A percentile compares a stretch with the other conserved stretches of the same genome.
phyloP scores from a whole-genome alignment of 2,329 filamentous ascomycete genomes.

The Neopestalotiopsis sp. region DNA sequence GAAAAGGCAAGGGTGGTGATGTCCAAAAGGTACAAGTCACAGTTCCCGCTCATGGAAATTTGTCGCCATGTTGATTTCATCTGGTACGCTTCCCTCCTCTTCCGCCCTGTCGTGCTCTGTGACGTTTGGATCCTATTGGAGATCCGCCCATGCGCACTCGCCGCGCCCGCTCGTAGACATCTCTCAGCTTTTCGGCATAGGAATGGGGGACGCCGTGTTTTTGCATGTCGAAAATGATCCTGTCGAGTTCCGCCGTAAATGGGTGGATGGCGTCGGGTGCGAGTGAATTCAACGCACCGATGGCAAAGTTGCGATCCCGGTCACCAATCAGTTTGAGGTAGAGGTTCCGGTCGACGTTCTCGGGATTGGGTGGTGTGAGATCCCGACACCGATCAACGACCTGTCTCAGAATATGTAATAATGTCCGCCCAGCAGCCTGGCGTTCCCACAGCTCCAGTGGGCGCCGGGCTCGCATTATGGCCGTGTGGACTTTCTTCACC shows the following conservation, averaged over 20 bases:
- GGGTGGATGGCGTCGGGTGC: constrained; percentile 26
- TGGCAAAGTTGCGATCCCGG: constrained; percentile 48
- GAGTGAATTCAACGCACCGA: constrained; percentile 45
- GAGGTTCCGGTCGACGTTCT: constrained; percentile 47
- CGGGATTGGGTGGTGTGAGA: constrained; percentile 34
- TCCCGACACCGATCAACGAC: constrained; percentile 49
- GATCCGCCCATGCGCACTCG: constrained; percentile 21
- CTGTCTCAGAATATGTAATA: constrained; percentile 53
- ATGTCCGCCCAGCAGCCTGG: constrained; percentile 50
- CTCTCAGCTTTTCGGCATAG: constrained; percentile 37
- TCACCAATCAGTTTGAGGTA: constrained; percentile 55
- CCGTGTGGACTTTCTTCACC: constrained; percentile 47
- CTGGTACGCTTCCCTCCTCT: constrained; percentile 32
- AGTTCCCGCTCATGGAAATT: background rate
- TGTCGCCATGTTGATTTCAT: constrained; percentile 19
- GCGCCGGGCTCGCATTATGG: constrained; percentile 44
- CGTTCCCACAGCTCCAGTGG: constrained; percentile 46
- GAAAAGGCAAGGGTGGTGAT: background rate
- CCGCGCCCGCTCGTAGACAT: constrained; percentile 35
- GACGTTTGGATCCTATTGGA: constrained; percentile 30
- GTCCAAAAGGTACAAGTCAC: background rate
- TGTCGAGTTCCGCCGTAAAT: constrained; percentile 36
- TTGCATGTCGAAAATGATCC: constrained; percentile 36
- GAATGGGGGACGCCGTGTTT: constrained; percentile 31
- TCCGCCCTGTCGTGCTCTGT: constrained; percentile 27